These are phyloP conservation scores for Coniosporium apollinis DNA, from an alignment of 495 filamentous ascomycete genomes.

Conservation along the genomic window DNA sequence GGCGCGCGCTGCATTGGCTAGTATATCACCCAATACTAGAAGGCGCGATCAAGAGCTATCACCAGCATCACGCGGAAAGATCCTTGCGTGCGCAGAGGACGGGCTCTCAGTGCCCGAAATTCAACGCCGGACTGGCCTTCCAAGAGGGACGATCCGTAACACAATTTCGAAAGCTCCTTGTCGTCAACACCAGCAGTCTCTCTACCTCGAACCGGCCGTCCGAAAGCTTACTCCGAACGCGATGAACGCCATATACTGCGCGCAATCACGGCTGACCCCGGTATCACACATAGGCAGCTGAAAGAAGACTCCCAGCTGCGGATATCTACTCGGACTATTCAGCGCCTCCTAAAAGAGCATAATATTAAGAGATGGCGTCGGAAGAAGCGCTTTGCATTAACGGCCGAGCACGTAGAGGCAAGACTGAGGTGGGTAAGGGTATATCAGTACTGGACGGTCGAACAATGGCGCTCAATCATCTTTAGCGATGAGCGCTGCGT, in stretches of 20 bases:
- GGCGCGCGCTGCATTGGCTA: not conserved
- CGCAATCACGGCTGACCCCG: not conserved
- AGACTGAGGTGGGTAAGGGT: not conserved
- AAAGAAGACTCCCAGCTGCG: not conserved
- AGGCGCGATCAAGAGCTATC: not conserved
- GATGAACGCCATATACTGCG: not conserved
- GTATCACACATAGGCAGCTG: not conserved
- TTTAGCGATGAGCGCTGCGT: slow-evolving; percentile 2
- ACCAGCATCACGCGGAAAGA: not conserved
- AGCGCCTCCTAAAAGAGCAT: slow-evolving; percentile 1
- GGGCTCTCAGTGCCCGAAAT: not conserved
- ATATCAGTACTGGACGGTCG: not conserved
- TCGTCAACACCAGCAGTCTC: not conserved
- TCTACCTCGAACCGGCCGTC: not conserved
- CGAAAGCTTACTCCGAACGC: not conserved
- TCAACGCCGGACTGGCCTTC: not conserved
- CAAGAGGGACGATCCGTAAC: not conserved
- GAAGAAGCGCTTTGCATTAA: slow-evolving; percentile 1
- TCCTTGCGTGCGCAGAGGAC: not conserved
- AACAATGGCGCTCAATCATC: not conserved
- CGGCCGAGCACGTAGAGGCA: not conserved
- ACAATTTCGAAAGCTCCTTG: not conserved
- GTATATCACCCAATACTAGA: not conserved
- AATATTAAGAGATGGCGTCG: slow-evolving; percentile 1
- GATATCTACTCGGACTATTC: not conserved